Conservation (phyloP, 176 grass and related monocot species). For the Hsuehochloa calcarea region DNA sequence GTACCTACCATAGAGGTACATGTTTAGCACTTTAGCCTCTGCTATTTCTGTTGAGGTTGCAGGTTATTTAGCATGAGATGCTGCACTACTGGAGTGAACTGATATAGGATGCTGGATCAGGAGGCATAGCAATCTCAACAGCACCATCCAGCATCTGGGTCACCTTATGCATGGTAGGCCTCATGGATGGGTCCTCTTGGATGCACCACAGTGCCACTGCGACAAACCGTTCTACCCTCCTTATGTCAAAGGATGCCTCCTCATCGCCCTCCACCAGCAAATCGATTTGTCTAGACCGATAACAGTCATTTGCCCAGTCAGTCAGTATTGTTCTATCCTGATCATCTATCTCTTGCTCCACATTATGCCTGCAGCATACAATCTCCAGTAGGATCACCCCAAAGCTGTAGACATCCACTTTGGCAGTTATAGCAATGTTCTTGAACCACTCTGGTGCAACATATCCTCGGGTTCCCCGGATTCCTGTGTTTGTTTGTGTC, state of each 20-base stretch:
- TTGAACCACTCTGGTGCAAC: conserved; percentile 44
- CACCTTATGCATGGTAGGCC: conserved; percentile 34
- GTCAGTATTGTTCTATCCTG: conserved; percentile 23
- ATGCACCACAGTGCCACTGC: conserved; percentile 28
- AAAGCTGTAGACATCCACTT: conserved; percentile 40
- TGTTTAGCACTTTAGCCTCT: no score
- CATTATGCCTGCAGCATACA: conserved; percentile 25
- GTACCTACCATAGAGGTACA: no score
- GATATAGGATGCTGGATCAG: conserved; percentile 27
- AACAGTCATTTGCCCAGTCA: conserved; percentile 21
- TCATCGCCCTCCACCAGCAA: no score
- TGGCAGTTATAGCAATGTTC: conserved; percentile 37
- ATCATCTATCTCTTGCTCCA: background rate
- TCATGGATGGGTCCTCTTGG: conserved; percentile 30
- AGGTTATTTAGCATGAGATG: no score
- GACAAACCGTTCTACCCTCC: conserved; percentile 16
- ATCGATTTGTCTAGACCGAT: background rate
- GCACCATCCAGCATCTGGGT: conserved; percentile 45
- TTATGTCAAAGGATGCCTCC: no score
- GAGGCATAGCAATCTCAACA: conserved; percentile 26
- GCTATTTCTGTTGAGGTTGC: no score
- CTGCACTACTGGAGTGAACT: no score
- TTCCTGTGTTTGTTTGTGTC: conserved; percentile 22
- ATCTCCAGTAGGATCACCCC: conserved; percentile 48
- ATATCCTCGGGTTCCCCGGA: conserved; percentile 29